These are phyloP conservation scores for Phoenix dactylifera DNA, from an alignment of 176 grass and related monocot genomes.

Conservation along the genomic window DNA sequence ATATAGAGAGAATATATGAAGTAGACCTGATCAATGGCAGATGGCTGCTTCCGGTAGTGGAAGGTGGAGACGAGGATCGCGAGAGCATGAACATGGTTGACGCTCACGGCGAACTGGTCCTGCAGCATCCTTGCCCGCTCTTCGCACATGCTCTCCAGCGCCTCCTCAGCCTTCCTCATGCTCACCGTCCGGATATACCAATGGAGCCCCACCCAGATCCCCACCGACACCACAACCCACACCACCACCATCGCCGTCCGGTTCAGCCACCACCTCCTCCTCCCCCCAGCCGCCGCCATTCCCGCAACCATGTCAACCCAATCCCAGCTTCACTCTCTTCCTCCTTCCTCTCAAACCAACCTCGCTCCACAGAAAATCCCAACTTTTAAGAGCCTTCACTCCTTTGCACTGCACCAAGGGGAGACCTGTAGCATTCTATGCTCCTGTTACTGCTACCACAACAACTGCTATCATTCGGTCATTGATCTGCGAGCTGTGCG, in stretches of 20 bases:
- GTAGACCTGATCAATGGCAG: conserved; percentile 66
- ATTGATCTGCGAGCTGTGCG: conserved; percentile 28
- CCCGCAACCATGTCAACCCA: conserved; percentile 5
- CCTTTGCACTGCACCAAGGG: neutral
- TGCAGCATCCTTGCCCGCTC: conserved; percentile 94
- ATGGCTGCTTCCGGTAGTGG: conserved; percentile 70
- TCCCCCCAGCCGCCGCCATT: conserved; percentile 10
- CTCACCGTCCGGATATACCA: conserved; percentile 45
- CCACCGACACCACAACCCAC: conserved; percentile 28
- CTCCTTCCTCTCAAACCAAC: neutral
- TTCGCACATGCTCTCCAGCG: conserved; percentile 79
- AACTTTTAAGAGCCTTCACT: conserved; percentile 1
- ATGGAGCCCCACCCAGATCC: conserved; percentile 39
- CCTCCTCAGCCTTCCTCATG: conserved; percentile 61
- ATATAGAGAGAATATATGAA: neutral
- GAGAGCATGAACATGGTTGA: conserved; percentile 90
- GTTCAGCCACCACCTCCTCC: conserved; percentile 28
- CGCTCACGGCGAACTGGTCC: conserved; percentile 91
- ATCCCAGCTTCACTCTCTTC: neutral
- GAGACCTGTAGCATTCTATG: neutral
- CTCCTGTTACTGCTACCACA: conserved; percentile 2
- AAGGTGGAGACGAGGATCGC: conserved; percentile 82
- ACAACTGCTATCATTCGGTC: conserved; percentile 27
- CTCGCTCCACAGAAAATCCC: neutral
- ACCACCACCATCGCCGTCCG: conserved; percentile 19